Percentiles rank a stretch among this genome's conserved stretches.
phyloP scores from a whole-genome alignment of 805 yeast species.

The Wickerhamiella siamensis region DNA sequence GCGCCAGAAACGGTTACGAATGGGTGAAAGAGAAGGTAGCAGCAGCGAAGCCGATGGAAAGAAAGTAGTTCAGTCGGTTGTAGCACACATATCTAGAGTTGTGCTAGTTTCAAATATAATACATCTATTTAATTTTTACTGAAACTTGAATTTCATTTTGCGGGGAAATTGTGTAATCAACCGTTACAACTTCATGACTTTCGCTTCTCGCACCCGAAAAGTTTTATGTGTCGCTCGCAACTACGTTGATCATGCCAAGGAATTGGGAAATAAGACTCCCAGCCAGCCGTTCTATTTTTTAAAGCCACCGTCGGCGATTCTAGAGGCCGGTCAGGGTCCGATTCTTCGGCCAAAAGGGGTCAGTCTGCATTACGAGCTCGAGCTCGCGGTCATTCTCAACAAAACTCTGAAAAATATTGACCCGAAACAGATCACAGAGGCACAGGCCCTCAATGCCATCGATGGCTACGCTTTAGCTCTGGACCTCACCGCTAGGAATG shows the following conservation, averaged over 20 bases:
- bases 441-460: conserved; percentile 64
- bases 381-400: conserved; percentile 65
- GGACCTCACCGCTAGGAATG: conserved; percentile 91
- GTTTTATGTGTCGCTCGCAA: conserved; percentile 92
- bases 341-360: conserved; percentile 72
- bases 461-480: conserved; percentile 81
- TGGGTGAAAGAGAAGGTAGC: too few relatives aligned
- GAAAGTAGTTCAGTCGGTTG: too few relatives aligned
- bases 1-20: too few relatives aligned
- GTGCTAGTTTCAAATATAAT: too few relatives aligned
- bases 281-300: conserved; percentile 81
- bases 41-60: too few relatives aligned
- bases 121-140: too few relatives aligned
- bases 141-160: too few relatives aligned
- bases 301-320: conserved; percentile 72
- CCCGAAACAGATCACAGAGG: conserved; percentile 38
- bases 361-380: conserved; percentile 82
- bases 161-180: not conserved
- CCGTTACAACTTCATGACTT: not conserved
- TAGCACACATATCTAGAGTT: too few relatives aligned
- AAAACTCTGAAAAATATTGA: conserved; percentile 47
- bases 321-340: conserved; percentile 56
- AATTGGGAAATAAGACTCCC: conserved; percentile 70
- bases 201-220: conserved; percentile 30
- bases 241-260: conserved; percentile 91